Conservation (phyloP, 371 early-diverging fungal genomes). For the Mortierella sp. region DNA sequence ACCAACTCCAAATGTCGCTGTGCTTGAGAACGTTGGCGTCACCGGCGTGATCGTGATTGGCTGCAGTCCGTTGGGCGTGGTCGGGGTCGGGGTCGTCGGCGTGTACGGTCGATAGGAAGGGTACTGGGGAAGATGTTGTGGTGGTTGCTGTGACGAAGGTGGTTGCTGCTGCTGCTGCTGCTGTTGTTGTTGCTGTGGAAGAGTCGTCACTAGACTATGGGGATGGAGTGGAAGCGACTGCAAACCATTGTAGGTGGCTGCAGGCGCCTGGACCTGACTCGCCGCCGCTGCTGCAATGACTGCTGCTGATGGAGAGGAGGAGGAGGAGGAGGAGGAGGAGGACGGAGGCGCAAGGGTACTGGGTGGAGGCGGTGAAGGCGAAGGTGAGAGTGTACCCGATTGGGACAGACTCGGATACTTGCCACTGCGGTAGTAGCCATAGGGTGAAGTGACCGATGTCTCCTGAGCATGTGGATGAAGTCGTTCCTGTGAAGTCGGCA, state of each 20-base stretch:
- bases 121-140: slow-evolving; percentile 17
- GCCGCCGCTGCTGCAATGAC: slow-evolving; percentile 14
- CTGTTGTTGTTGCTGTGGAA: slow-evolving; percentile 17
- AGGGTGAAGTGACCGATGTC: too few relatives aligned
- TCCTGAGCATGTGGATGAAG: too few relatives aligned
- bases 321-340: too few relatives aligned
- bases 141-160: slow-evolving; percentile 23
- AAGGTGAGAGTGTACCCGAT: too few relatives aligned
- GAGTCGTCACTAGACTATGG: slow-evolving; percentile 21
- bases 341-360: neutral
- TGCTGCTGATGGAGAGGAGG: slow-evolving; percentile 2
- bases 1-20: neutral
- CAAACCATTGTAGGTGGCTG: too few relatives aligned
- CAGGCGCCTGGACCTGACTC: neutral
- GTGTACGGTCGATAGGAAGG: slow-evolving; percentile 50
- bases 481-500: too few relatives aligned
- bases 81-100: slow-evolving; percentile 29
- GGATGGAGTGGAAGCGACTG: slow-evolving; percentile 18
- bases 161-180: slow-evolving; percentile 10
- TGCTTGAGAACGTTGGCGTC: slow-evolving; percentile 28
- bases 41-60: slow-evolving; percentile 15
- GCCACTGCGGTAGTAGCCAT: too few relatives aligned
- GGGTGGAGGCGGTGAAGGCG: slow-evolving; percentile 3
- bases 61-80: slow-evolving; percentile 22
- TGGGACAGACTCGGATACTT: too few relatives aligned